Conservation (phyloP, 345 rosid species). For the Combretum micranthum region DNA sequence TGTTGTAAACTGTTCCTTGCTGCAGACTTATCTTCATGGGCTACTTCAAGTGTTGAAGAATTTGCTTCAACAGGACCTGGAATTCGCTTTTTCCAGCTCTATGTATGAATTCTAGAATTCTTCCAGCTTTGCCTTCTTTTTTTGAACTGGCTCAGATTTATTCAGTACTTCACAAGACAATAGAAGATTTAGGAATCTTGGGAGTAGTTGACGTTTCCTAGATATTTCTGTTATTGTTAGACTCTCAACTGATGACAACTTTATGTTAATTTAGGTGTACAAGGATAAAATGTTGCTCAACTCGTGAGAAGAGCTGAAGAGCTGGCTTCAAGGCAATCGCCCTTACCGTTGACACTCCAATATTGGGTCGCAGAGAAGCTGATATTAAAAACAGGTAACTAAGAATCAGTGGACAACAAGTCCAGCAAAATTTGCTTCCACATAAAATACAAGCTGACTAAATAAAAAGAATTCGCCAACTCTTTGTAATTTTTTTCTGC, state of each 20-base stretch:
- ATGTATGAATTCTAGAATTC: conserved; percentile 23
- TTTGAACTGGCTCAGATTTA: no score
- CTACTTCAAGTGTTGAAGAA: conserved; percentile 93
- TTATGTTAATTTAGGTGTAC: conserved; percentile 39
- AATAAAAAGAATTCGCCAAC: no score
- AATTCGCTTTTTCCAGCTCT: conserved; percentile 89
- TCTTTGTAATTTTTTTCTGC: no score
- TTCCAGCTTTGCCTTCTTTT: background rate
- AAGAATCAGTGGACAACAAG: background rate
- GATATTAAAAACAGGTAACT: conserved; percentile 88
- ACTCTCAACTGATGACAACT: background rate
- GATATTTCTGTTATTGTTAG: background rate
- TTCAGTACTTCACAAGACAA: no score
- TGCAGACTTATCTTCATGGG: conserved; percentile 89
- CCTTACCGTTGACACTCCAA: conserved; percentile 93
- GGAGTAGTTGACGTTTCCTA: background rate
- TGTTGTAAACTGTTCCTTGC: background rate
- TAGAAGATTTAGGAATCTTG: no score
- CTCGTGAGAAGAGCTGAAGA: conserved; percentile 85
- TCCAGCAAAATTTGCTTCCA: conserved; percentile 2
- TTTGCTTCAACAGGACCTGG: conserved; percentile 95
- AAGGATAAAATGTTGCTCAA: conserved; percentile 78
- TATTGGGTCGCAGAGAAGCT: conserved; percentile 91
- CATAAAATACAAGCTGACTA: background rate
- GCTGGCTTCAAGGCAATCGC: conserved; percentile 96